Conservation (phyloP, 2,329 filamentous ascomycete genomes). For the Lecanicillium sp. region DNA sequence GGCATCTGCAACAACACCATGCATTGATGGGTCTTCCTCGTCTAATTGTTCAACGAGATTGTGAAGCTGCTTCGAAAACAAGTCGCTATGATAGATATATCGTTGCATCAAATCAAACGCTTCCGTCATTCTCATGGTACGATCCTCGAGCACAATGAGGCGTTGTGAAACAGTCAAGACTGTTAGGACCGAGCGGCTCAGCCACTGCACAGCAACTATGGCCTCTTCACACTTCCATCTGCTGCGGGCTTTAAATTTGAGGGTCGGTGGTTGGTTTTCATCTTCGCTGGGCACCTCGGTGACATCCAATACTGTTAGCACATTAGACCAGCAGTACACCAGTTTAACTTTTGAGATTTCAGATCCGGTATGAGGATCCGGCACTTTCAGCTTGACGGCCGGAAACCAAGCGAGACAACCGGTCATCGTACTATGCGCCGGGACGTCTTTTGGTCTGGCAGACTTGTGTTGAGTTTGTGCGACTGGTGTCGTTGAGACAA, state of each 20-base stretch:
- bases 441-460: constrained; percentile 81
- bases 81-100: constrained; percentile 83
- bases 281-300: constrained; percentile 62
- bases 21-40: constrained; percentile 80
- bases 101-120: constrained; percentile 87
- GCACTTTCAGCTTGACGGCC: constrained; percentile 80
- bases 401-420: constrained; percentile 97
- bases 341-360: constrained; percentile 75
- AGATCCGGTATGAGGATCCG: constrained; percentile 57
- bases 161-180: constrained; percentile 92
- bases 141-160: constrained; percentile 85
- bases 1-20: constrained; percentile 92
- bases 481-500: constrained; percentile 93
- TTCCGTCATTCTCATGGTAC: constrained; percentile 82
- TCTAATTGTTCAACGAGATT: constrained; percentile 80
- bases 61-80: constrained; percentile 83
- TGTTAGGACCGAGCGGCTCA: constrained; percentile 84
- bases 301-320: constrained; percentile 88
- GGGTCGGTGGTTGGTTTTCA: constrained; percentile 66
- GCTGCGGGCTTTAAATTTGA: constrained; percentile 75
- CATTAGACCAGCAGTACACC: constrained; percentile 97
- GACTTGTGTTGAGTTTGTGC: constrained; percentile 96
- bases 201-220: constrained; percentile 94
- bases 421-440: constrained; percentile 82
- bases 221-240: constrained; percentile 92